Evolutionary conservation across 2,329 filamentous ascomycete genomes (phyloP).

Genomic region (Rosellinia necatrix): DNA sequence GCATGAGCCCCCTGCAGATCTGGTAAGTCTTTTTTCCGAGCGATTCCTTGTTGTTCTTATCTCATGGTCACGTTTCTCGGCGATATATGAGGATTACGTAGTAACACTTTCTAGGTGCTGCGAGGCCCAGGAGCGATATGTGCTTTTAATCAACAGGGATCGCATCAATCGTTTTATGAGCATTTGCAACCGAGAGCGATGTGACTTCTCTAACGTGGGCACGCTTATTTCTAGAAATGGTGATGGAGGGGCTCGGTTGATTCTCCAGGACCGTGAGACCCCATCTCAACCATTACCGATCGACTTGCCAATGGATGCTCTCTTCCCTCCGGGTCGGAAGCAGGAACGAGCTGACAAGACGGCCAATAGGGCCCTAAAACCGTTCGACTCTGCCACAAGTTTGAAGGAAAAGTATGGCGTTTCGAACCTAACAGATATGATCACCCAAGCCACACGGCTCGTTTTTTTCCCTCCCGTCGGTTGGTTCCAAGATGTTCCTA

Average conservation of each 20-base stretch:
- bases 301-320: conserved; percentile 38
- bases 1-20: conserved; percentile 95
- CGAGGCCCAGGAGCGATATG: conserved; percentile 95
- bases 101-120: conserved; percentile 57
- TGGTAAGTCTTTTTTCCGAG: conserved; percentile 55
- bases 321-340: conserved; percentile 39
- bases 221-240: conserved; percentile 68
- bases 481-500: conserved; percentile 96
- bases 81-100: neutral
- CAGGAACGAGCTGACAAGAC: conserved; percentile 37
- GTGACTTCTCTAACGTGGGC: conserved; percentile 90
- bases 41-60: neutral
- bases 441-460: conserved; percentile 72
- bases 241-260: conserved; percentile 69
- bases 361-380: conserved; percentile 26
- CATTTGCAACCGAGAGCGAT: conserved; percentile 78
- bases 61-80: neutral
- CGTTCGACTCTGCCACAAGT: conserved; percentile 70
- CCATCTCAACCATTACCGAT: conserved; percentile 37
- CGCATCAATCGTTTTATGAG: conserved; percentile 75
- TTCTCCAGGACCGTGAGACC: conserved; percentile 55
- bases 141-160: conserved; percentile 82
- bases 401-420: conserved; percentile 69
- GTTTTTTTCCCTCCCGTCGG: conserved; percentile 84
- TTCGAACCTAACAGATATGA: conserved; percentile 57